Evolutionary conservation across 768 basidiomycete species (phyloP).

Genomic region (Mycena crocata): DNA sequence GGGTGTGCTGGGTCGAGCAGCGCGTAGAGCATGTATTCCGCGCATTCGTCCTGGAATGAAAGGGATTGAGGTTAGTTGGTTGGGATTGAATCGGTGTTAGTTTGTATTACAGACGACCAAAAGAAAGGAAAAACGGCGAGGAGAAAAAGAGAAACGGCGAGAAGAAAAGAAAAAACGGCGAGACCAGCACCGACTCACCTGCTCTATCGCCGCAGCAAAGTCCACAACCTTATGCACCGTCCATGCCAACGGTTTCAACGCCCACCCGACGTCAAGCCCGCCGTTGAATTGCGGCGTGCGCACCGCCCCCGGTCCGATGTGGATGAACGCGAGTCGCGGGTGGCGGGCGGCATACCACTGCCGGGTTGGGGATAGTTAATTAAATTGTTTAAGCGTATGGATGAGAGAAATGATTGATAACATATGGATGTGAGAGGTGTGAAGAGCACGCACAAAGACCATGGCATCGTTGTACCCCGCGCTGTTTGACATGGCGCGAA

Average conservation of each 20-base stretch:
- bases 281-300: constrained; percentile 32
- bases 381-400: too few species aligned
- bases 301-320: constrained; percentile 48
- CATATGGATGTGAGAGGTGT: not conserved
- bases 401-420: too few species aligned
- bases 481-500: constrained; percentile 23
- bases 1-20: not conserved
- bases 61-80: too few species aligned
- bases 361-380: too few species aligned
- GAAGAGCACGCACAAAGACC: constrained; percentile 39
- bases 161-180: too few species aligned
- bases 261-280: not conserved
- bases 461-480: constrained; percentile 44
- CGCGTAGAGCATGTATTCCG: constrained; percentile 2
- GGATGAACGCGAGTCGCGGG: constrained; percentile 46
- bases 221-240: not conserved
- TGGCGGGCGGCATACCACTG: constrained; percentile 41
- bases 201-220: not conserved
- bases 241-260: not conserved
- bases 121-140: not conserved
- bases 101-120: not conserved
- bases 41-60: not conserved
- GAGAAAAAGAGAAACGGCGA: too few species aligned
- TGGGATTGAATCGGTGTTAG: too few species aligned
- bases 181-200: too few species aligned